A percentile compares a stretch with the other conserved stretches of the same genome.
Conservation (phyloP, 768 basidiomycete species). For the Mycena kentingensis region DNA sequence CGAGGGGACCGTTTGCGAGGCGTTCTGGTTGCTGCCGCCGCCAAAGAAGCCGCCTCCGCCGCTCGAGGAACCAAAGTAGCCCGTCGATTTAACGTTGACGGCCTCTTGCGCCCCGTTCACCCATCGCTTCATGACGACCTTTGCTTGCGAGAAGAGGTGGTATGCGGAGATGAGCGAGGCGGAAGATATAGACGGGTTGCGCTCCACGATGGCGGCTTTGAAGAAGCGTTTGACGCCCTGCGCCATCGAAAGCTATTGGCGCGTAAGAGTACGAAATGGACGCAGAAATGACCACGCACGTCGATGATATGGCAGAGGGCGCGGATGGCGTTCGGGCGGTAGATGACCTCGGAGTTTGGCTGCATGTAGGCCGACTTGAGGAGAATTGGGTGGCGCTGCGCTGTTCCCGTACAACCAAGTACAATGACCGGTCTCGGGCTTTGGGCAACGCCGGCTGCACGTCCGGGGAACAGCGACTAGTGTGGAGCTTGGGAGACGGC, state of each 20-base stretch:
- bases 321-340: conserved; percentile 95
- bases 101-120: conserved; percentile 99
- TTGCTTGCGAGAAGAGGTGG: conserved; percentile 90
- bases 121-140: conserved; percentile 97
- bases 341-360: conserved; percentile 97
- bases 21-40: conserved; percentile 59
- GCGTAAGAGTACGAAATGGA: conserved; percentile 9
- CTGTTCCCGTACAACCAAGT: too few species aligned
- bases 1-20: conserved; percentile 78
- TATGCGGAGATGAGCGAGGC: conserved; percentile 97
- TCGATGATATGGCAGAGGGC: conserved; percentile 96
- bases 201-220: conserved; percentile 98
- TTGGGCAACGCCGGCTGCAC: too few species aligned
- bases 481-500: too few species aligned
- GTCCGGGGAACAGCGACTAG: too few species aligned
- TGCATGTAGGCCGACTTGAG: too few species aligned
- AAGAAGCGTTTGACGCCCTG: conserved; percentile 99
- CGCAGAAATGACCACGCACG: conserved; percentile 53
- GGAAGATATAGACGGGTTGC: conserved; percentile 92
- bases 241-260: conserved; percentile 86
- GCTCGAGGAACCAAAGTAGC: conserved; percentile 63
- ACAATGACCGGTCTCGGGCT: too few species aligned
- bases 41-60: conserved; percentile 67
- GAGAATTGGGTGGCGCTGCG: too few species aligned
- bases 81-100: conserved; percentile 81